Evolutionary conservation across 208 protist genomes (phyloP).

Genomic region (Trypanosomatidae sp.): DNA sequence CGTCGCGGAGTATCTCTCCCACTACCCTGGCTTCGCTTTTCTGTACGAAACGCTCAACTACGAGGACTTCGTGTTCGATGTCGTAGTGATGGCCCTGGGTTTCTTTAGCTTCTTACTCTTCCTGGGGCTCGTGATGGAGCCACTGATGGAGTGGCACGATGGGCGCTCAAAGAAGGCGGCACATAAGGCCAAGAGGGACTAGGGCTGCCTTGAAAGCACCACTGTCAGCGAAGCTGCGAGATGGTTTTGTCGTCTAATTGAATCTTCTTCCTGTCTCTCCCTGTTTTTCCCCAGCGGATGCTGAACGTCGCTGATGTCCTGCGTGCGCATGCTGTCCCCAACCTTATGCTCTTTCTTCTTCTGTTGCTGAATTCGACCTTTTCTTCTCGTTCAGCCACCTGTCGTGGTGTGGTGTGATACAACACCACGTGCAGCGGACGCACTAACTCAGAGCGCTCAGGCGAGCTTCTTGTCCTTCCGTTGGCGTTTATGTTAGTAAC

Average conservation of each 20-base stretch:
- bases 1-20: constrained; percentile 57
- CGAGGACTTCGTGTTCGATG: constrained; percentile 73
- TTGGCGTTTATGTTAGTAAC: background rate
- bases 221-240: background rate
- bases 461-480: background rate
- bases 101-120: constrained; percentile 71
- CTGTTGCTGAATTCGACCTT: background rate
- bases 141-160: constrained; percentile 42
- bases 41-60: constrained; percentile 62
- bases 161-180: constrained; percentile 29
- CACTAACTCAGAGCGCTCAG: no score
- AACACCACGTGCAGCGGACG: background rate
- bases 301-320: background rate
- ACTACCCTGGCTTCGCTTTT: constrained; percentile 38
- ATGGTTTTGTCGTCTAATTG: constrained; percentile 1
- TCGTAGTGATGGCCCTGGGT: constrained; percentile 43
- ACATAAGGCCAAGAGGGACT: constrained; percentile 42
- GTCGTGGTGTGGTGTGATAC: background rate
- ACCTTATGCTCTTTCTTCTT: background rate
- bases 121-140: constrained; percentile 60
- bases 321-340: background rate
- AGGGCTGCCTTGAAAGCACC: background rate
- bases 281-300: background rate
- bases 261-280: background rate
- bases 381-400: background rate